Conservation (phyloP, 331 rosid genomes). For the Spiraea crenata region DNA sequence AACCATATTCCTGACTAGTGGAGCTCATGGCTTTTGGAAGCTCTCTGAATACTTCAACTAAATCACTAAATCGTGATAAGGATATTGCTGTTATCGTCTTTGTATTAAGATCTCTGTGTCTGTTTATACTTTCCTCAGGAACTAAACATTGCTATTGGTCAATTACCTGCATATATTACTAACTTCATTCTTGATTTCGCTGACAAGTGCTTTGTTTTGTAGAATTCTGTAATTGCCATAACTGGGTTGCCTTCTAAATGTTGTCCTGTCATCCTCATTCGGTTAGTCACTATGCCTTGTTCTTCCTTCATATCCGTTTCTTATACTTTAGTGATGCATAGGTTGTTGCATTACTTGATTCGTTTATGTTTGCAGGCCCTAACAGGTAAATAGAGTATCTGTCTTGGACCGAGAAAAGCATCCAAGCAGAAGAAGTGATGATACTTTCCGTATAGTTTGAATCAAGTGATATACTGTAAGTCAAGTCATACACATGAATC, state of each 20-base stretch:
- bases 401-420: conserved; percentile 54
- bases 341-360: conserved; percentile 4
- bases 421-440: conserved; percentile 35
- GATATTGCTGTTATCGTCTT: too few relatives aligned
- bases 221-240: conserved; percentile 4
- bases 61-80: too few relatives aligned
- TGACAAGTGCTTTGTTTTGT: conserved; percentile 7
- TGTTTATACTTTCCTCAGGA: not conserved
- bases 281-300: not conserved
- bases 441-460: not conserved
- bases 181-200: not conserved
- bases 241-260: conserved; percentile 13
- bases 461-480: conserved; percentile 8
- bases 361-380: conserved; percentile 39
- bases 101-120: not conserved
- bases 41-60: too few relatives aligned
- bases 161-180: conserved; percentile 2
- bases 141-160: not conserved
- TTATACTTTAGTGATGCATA: not conserved
- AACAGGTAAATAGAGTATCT: conserved; percentile 37
- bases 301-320: not conserved
- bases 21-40: too few relatives aligned
- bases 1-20: not conserved
- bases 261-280: not conserved
- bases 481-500: not conserved